phyloP scores from a whole-genome alignment of 768 basidiomycete species.

The Hirschioporus abietinus region DNA sequence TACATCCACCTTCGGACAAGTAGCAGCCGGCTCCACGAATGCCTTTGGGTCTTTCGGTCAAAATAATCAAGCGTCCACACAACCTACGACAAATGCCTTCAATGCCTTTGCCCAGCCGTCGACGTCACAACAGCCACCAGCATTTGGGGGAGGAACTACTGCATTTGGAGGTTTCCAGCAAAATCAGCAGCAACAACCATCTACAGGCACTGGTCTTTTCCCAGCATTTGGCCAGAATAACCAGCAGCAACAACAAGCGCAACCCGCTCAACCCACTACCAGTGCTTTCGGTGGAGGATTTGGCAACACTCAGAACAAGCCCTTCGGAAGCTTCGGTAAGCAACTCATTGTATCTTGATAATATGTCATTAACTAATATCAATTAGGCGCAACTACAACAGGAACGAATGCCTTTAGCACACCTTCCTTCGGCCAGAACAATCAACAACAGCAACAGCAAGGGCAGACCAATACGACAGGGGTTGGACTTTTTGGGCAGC shows the following conservation, averaged over 20 bases:
- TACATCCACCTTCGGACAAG: constrained; percentile 26
- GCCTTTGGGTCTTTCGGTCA: constrained; percentile 19
- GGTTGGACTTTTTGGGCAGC: constrained; percentile 32
- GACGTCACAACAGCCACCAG: constrained; percentile 19
- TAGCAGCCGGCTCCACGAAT: constrained; percentile 17
- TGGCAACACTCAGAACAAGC: constrained; percentile 24
- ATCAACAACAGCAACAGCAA: constrained; percentile 21
- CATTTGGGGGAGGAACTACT: constrained; percentile 22
- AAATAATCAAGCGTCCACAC: constrained; percentile 20
- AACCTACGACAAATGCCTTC: constrained; percentile 22
- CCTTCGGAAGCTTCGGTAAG: constrained; percentile 38
- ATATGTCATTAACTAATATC: constrained; percentile 5
- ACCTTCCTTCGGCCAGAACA: constrained; percentile 27
- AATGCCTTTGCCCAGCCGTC: constrained; percentile 26
- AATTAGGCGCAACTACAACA: constrained; percentile 15
- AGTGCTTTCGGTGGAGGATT: constrained; percentile 21
- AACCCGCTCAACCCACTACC: constrained; percentile 12
- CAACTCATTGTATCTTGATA: constrained; percentile 4
- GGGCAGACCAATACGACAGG: constrained; percentile 11
- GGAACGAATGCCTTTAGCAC: constrained; percentile 31
- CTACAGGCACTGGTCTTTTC: constrained; percentile 25
- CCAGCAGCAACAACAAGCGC: constrained; percentile 9
- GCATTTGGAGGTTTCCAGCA: constrained; percentile 15
- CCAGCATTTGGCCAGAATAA: constrained; percentile 15
- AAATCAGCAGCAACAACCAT: constrained; percentile 19